Conservation (phyloP, 352 stramenopile species). For the Globisporangium abappressorium region DNA sequence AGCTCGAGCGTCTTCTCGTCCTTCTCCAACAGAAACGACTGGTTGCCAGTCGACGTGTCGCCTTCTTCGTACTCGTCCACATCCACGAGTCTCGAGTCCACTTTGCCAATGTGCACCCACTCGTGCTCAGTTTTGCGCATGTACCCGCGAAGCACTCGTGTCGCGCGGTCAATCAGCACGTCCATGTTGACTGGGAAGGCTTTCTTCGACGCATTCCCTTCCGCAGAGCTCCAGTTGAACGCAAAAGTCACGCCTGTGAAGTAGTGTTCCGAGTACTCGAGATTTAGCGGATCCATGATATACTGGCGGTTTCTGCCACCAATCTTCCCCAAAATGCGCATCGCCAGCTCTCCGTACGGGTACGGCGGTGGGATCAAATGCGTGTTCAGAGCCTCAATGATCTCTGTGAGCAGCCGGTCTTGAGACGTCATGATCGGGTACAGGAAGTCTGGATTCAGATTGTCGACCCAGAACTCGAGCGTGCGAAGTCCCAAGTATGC, state of each 20-base stretch:
- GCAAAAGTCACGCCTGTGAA: conserved; percentile 47
- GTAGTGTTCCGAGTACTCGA: conserved; percentile 50
- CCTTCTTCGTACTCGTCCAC: conserved; percentile 68
- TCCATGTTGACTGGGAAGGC: conserved; percentile 62
- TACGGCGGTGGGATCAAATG: conserved; percentile 97
- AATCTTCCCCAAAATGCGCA: conserved; percentile 97
- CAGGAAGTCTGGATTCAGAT: conserved; percentile 97
- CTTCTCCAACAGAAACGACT: conserved; percentile 72
- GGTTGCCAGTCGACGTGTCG: conserved; percentile 24
- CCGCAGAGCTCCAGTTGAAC: conserved; percentile 44
- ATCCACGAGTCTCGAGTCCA: conserved; percentile 57
- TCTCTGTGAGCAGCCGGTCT: conserved; percentile 87
- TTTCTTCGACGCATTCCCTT: conserved; percentile 9
- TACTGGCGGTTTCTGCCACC: conserved; percentile 91
- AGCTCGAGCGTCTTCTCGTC: conserved; percentile 82
- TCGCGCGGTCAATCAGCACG: conserved; percentile 40
- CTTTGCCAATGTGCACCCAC: conserved; percentile 50
- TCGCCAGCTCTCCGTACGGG: conserved; percentile 94
- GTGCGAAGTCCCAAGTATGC: conserved; percentile 94
- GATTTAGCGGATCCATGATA: conserved; percentile 77
- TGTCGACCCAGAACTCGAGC: conserved; percentile 99
- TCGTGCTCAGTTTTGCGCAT: conserved; percentile 49
- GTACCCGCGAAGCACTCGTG: conserved; percentile 56
- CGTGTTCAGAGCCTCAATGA: conserved; percentile 95
- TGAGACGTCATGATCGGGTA: conserved; percentile 92